Evolutionary conservation across 2,329 filamentous ascomycete genomes (phyloP), one percentile per base, ranked within the genome.

Genomic region (Cryphonectria naterciae): DNA sequence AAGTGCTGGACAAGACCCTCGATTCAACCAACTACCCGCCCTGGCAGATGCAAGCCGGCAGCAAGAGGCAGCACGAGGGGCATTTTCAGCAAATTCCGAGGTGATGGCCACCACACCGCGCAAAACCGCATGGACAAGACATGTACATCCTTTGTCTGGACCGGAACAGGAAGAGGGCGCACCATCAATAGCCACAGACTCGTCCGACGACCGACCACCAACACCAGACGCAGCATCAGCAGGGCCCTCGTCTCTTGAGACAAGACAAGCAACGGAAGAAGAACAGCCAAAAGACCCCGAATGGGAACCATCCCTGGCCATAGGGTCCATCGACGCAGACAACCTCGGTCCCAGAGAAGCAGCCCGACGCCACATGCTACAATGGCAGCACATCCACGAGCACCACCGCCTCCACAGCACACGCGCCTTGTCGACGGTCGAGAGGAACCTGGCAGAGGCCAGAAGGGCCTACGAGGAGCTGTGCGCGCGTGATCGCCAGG

Each of bases 281-380:
- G 15, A n/a, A 37, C 43, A 15, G 25, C 39, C 17, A 77, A 63
- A 77, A 75, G 22, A 77, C 75, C 75, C 75, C 77, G 67, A 74
- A 49, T 78, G 77, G 76, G 63, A 58, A 41, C 77, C 78, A 0
- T 74, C 79, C 15, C 73, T 82, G 17, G 77, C 78, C 22, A 76
- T 83, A 41, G 81, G 81, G 3, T 77, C 76, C 25, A 73, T 76
- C 32, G 70, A 83, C 5, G 80, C 80, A 6, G 78, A 79, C 35
- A 79, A 82, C 43, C 75, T 82, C 62, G 82, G 78, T 49, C 74
- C 74, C 11, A 77, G 81, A 56, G 78, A 83, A 73, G 72, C 78
- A 35, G 82, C 82, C 37, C 75, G 81, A 52, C 78, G 80, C 15
- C 78, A 80, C 58, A 78, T 83, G 8, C 72, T 78, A 63, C 82